phyloP scores from a whole-genome alignment of 148 eudicot species.

The Heliosperma pusillum region DNA sequence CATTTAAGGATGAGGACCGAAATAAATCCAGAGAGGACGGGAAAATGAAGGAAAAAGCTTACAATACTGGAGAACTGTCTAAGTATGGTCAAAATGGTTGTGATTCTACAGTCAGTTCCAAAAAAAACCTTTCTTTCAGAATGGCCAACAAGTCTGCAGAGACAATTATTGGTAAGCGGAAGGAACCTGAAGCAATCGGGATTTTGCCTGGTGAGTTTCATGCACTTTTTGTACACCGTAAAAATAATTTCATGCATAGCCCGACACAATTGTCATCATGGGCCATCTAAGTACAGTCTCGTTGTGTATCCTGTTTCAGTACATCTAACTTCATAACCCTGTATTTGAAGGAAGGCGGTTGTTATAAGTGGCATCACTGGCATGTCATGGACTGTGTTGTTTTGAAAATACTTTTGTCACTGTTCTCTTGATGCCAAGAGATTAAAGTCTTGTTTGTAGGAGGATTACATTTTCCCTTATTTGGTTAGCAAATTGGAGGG shows the following conservation, averaged over 20 bases:
- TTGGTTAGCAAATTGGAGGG: too few species aligned
- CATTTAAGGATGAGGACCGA: conserved; percentile 20
- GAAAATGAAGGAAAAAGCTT: conserved; percentile 24
- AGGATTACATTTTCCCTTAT: too few species aligned
- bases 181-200: conserved; percentile 38
- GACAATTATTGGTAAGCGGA: conserved; percentile 33
- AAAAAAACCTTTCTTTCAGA: conserved; percentile 7
- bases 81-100: conserved; percentile 14
- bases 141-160: conserved; percentile 19
- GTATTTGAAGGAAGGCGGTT: background rate
- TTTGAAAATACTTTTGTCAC: background rate
- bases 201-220: conserved; percentile 40
- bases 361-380: background rate
- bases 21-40: conserved; percentile 25
- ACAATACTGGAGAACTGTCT: conserved; percentile 17
- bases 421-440: background rate
- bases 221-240: background rate
- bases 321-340: background rate
- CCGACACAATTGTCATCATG: background rate
- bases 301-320: background rate
- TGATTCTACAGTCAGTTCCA: conserved; percentile 19
- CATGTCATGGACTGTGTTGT: background rate
- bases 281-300: too few species aligned
- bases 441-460: too few species aligned
- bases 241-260: background rate